Evolutionary conservation across 257 asterid genomes (phyloP), one percentile per base, ranked within the genome.

Genomic region (Solanum appendiculatum): DNA sequence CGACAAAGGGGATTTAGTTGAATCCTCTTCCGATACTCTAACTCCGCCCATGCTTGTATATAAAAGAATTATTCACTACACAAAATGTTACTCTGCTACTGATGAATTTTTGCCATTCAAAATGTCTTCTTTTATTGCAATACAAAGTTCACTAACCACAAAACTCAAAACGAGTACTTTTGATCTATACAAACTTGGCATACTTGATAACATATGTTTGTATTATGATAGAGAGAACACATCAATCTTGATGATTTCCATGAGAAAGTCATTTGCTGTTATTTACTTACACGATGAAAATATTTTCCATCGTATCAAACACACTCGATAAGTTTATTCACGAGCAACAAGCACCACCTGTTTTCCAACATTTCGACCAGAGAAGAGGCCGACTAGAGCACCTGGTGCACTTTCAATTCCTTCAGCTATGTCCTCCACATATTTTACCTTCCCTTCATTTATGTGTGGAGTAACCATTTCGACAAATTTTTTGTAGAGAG

Each of bases 341-440:
- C 18, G 42, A 46, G 85, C 36, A 80, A 80, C 66, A 20, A 1
- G 81, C 81, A 73, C 81, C 48, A 36, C 3, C n/a, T 73, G 81
- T 36, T 73, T 73, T 20, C 85, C 66, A 80, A 80, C 66, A 18
- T 80, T 80, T 16, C 88, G 34, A 74, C 88, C 88, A 31, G 34
- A 72, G 34, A 86, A 74, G 39, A 86, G 88, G 1, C 85, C 88
- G 0, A 86, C 85, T 21, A 86, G 77, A 6, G 88, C 85, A 23
- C 82, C 75, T 7, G 85, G 88, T 18, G 85, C 88, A 25, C 39
- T 86, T 36, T 86, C 88, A 75, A 86, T 27, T 20, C 88, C 88
- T 44, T 86, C 85, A 54, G 54, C 46, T 33, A 75, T 75, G 85
- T 86, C 85, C 42, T 86, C 88, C 63, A 86, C 77, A n/a, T 86